Conservation (phyloP, 805 yeast species). For the Diddensiella santjacobensis region DNA sequence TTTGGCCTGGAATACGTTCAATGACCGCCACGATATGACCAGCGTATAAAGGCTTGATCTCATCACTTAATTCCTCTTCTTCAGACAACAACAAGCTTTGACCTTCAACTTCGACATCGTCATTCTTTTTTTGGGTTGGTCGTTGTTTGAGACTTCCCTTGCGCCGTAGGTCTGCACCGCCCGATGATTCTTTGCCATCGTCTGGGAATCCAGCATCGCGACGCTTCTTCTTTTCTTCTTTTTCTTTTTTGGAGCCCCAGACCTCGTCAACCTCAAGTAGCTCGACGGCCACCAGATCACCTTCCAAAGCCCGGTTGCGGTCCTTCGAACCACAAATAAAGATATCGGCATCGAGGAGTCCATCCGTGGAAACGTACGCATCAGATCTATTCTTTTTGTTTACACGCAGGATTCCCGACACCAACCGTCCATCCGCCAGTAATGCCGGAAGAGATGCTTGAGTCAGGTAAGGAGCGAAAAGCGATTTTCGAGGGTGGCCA, state of each 20-base stretch:
- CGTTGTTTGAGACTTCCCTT: slow-evolving; percentile 90
- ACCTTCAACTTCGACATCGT: slow-evolving; percentile 98
- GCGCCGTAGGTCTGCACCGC: slow-evolving; percentile 50
- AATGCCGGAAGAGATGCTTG: slow-evolving; percentile 88
- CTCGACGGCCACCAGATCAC: slow-evolving; percentile 95
- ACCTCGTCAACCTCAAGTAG: slow-evolving; percentile 93
- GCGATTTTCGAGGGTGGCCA: slow-evolving; percentile 45
- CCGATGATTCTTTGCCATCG: slow-evolving; percentile 31
- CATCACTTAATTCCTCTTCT: slow-evolving; percentile 93
- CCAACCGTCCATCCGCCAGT: slow-evolving; percentile 84
- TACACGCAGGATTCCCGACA: slow-evolving; percentile 88
- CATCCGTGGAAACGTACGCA: slow-evolving; percentile 97
- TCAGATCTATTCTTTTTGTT: slow-evolving; percentile 95
- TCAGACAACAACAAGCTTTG: slow-evolving; percentile 87
- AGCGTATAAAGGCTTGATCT: slow-evolving; percentile 88
- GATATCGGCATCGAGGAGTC: slow-evolving; percentile 91
- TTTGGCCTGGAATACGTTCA: slow-evolving; percentile 95
- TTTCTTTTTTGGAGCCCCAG: slow-evolving; percentile 94
- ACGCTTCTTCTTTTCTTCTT: slow-evolving; percentile 94
- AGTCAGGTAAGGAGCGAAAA: slow-evolving; percentile 94
- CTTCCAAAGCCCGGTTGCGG: slow-evolving; percentile 95
- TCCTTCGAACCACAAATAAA: slow-evolving; percentile 98
- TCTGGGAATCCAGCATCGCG: slow-evolving; percentile 46
- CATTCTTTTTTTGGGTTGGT: slow-evolving; percentile 95
- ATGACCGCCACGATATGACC: slow-evolving; percentile 98